Conservation (phyloP, 768 basidiomycete species). For the Leucosporidium creatinivorum region DNA sequence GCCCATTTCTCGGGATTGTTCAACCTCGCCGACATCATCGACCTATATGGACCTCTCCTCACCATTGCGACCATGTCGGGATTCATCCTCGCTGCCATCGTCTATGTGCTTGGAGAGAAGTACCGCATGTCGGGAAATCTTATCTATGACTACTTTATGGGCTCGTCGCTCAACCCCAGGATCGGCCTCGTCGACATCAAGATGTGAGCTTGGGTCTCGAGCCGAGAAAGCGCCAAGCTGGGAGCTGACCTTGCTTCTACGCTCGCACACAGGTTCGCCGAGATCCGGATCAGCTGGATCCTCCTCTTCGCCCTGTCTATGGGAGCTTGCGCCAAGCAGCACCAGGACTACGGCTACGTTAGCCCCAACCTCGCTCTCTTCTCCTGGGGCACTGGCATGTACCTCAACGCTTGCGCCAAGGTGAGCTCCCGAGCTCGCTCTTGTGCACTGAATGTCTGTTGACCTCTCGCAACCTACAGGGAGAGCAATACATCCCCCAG, state of each 20-base stretch:
- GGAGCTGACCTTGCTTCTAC: background rate
- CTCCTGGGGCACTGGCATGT: constrained; percentile 91
- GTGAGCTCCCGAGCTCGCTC: background rate
- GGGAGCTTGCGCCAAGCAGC: constrained; percentile 90
- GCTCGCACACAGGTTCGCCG: background rate
- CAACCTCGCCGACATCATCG: constrained; percentile 88
- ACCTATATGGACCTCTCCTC: constrained; percentile 94
- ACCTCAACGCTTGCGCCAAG: constrained; percentile 76
- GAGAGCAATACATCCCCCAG: constrained; percentile 81
- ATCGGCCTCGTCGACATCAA: constrained; percentile 87
- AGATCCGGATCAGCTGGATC: constrained; percentile 81
- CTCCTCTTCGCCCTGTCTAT: constrained; percentile 88
- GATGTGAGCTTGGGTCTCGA: constrained; percentile 65
- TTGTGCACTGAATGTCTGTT: constrained; percentile 5
- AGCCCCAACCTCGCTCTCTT: constrained; percentile 96
- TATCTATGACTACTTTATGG: constrained; percentile 82
- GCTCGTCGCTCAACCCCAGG: constrained; percentile 85
- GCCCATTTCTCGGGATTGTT: constrained; percentile 66
- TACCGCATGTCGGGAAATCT: constrained; percentile 92
- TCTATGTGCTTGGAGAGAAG: constrained; percentile 74
- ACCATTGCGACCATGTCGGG: constrained; percentile 88
- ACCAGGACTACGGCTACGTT: constrained; percentile 82
- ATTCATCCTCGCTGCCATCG: constrained; percentile 64
- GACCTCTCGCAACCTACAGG: constrained; percentile 21
- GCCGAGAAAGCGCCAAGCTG: background rate